Evolutionary conservation across 106 monocot genomes (phyloP), one percentile per base, ranked within the genome.

Genomic region (Phalaenopsis aphrodite): DNA sequence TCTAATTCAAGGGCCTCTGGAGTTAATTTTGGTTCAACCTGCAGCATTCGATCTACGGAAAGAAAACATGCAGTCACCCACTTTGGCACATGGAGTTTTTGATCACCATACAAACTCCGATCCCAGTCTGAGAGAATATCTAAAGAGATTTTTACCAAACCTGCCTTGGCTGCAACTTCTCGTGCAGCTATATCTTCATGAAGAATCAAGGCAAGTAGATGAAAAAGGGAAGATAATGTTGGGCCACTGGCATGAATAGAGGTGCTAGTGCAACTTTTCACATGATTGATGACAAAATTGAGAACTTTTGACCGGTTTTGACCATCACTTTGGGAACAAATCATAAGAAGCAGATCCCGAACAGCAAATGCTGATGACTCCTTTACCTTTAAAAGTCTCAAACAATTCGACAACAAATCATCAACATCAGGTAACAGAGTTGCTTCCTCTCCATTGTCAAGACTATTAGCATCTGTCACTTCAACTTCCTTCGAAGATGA

Each of bases 1-100:
- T 95, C 94, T 56, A 89, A 79, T 21, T 87, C 85, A 23, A 78
- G 78, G 10, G 80, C 58, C 76, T 88, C 91, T 76, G 87, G 68
- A 56, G 68, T 66, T 75, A 91, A 76, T 79, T 95, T 95, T 48
- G 91, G 89, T 55, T 93, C 90, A 69, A 93, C 82, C 81, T 91
- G 99, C 78, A 99, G 79, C 85, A 95, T 90, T 30, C 87, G 81
- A 88, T 99, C 95, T 75, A 95, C 87, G 66, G 93, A 91, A 83
- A 99, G 99, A 82, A 99, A 91, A 79, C 93, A 95, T 73, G 95
- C 84, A 36, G 95, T 91, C 58, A 99, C 93, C 93, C 95, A 99
- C 75, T 88, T 99, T 55, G 95, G 99, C 75, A 88, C 93, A 24
- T 84, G 82, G 56, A 81, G n/a, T 75, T 84, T 86, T 38, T 91